These are phyloP conservation scores for Novymonas esmeraldas DNA, from an alignment of 208 protist species.

Conservation along the genomic window DNA sequence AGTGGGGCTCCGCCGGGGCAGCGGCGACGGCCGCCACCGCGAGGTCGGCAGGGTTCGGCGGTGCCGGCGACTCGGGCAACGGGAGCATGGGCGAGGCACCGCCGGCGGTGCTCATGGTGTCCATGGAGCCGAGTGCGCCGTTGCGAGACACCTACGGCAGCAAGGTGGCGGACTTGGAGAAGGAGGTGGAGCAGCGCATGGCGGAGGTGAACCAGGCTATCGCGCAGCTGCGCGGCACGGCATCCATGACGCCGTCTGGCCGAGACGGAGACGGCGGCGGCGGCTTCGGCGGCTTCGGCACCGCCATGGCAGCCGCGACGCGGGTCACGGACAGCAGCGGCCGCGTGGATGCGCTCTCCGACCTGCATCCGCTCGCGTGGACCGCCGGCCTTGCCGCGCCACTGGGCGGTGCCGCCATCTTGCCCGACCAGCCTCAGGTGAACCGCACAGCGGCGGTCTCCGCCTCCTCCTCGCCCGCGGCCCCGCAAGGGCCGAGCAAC, in stretches of 20 bases:
- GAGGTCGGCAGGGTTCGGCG: neutral
- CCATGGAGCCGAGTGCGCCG: constrained; percentile 10
- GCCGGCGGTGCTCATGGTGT: neutral
- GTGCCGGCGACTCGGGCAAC: too few relatives aligned
- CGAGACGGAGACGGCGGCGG: too few relatives aligned
- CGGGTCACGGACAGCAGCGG: constrained; percentile 1
- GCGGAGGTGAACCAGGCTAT: constrained; percentile 83
- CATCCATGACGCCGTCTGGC: too few relatives aligned
- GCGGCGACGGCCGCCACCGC: neutral
- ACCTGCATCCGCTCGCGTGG: neutral
- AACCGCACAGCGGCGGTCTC: neutral
- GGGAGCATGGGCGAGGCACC: neutral
- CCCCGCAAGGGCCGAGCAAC: too few relatives aligned
- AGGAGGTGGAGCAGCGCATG: constrained; percentile 88
- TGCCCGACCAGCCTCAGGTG: neutral
- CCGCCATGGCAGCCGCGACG: neutral
- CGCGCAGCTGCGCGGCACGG: constrained; percentile 44
- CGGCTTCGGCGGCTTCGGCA: neutral
- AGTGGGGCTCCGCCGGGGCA: constrained; percentile 8
- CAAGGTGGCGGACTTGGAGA: constrained; percentile 66
- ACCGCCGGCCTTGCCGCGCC: neutral
- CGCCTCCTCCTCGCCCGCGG: too few relatives aligned
- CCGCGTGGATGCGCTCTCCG: neutral
- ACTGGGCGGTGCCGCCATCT: neutral
- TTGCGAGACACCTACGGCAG: constrained; percentile 63